A percentile compares a stretch with the other conserved stretches of the same genome.
Evolutionary conservation across 139 green algal genomes (phyloP).

Genomic region (Gonium pectorale): DNA sequence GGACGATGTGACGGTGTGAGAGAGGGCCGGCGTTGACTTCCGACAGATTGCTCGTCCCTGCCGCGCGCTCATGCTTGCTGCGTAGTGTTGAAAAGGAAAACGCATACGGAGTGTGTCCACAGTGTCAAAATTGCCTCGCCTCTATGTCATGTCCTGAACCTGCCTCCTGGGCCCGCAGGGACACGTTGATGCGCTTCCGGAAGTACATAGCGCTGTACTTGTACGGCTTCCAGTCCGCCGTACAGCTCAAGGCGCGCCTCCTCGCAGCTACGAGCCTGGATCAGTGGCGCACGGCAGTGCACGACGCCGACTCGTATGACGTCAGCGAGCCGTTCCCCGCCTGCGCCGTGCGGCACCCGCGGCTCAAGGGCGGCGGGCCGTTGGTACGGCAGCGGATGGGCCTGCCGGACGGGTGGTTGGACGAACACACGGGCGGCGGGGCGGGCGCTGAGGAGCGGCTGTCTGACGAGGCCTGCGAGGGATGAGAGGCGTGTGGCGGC

Average conservation of each 20-base stretch:
- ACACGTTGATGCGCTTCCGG: constrained; percentile 50
- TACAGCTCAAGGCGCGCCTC: constrained; percentile 34
- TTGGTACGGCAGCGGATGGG: constrained; percentile 32
- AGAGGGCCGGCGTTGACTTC: neutral
- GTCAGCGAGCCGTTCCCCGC: constrained; percentile 21
- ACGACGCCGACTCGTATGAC: constrained; percentile 31
- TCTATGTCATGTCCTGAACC: no score
- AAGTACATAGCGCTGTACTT: constrained; percentile 64
- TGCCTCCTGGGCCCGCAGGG: constrained; percentile 1
- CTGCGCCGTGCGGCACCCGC: neutral
- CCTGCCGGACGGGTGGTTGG: constrained; percentile 46
- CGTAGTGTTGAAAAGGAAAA: no score
- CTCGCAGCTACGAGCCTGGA: constrained; percentile 29
- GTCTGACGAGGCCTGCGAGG: constrained; percentile 41
- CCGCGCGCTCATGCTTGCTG: no score
- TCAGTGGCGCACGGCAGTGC: constrained; percentile 46
- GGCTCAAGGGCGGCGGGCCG: constrained; percentile 50
- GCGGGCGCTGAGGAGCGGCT: neutral
- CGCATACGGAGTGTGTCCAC: no score
- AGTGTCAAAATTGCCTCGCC: no score
- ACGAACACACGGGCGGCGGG: neutral
- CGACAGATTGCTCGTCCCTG: no score
- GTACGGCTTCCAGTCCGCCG: constrained; percentile 40
- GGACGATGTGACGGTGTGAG: neutral
- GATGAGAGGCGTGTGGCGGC: constrained; percentile 2